Base-by-base conservation (phyloP, 371 early-diverging fungal species). In the Choanephora cucurbitarum region DNA sequence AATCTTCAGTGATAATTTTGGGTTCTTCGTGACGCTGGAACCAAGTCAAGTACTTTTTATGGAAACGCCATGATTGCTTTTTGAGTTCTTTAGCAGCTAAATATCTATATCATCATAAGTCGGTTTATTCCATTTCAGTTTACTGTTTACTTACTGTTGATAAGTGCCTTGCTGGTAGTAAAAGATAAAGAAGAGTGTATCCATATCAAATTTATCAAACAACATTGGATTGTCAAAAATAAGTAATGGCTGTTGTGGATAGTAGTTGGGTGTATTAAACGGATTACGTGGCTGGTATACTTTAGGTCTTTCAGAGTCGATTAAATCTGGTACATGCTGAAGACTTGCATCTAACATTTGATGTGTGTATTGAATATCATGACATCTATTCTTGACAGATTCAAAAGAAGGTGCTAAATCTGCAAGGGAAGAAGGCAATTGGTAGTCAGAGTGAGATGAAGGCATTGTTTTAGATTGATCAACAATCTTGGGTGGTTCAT, bases 21-120 rank as follows among this genome's bases (percentile, higher is more conserved):
- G 99, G 99, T 73, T 99, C 98, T 63, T 98, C 97, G 63, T 93
- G 93, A 19, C 99, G 89, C 69, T 99, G 99, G 82, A 99, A 99
- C 99, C 99, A 99, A 21, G 98, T 97, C 59, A 87, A 75, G 62
- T 97, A 98, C 77, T 97, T 96, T 73, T 96, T 98, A 78, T 99
- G 99, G 74, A 96, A 99, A 52, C 99, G 85, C 99, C 99, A 99
- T 15, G 93, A 92, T 66, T 97, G 96, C 63, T 92, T 89, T 73
- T 99, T 99, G 54, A 99, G 75, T 68, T 97, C 98, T 50, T 90
- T 83, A 15, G 98, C 98, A 14, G 99, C 99, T 50, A 98, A 79
- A 67, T 92, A 93, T 57, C 92, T 91, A 60, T 22, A 9, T 49
- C 17, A 49, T 10, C 34, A 44, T 23, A 5, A 53, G 39, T 23